Evolutionary conservation across 2,329 filamentous ascomycete species (phyloP).

Genomic region (Ampelomyces quisqualis): DNA sequence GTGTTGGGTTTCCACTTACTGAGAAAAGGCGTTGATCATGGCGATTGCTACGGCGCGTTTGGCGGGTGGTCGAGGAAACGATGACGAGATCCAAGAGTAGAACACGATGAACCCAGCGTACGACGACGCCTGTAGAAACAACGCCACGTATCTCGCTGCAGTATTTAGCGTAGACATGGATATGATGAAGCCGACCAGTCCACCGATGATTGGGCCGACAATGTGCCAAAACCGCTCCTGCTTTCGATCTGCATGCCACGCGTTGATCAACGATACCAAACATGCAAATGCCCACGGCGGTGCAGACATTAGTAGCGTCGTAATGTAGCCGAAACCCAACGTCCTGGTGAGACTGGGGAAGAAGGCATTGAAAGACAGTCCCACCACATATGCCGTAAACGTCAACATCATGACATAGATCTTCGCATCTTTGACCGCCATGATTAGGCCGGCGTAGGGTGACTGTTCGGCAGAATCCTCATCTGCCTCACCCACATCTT

Average conservation of each 20-base stretch:
- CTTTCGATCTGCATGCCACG: conserved; percentile 54
- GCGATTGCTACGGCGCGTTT: conserved; percentile 64
- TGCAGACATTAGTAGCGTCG: conserved; percentile 45
- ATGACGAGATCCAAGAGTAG: conserved; percentile 41
- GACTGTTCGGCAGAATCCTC: conserved; percentile 48
- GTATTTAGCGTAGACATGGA: conserved; percentile 35
- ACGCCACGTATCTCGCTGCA: conserved; percentile 36
- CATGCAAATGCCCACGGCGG: conserved; percentile 55
- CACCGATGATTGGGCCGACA: conserved; percentile 46
- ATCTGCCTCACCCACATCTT: conserved; percentile 55
- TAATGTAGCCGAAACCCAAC: conserved; percentile 42
- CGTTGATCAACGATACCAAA: conserved; percentile 50
- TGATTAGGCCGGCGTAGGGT: conserved; percentile 55
- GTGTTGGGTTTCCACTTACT: conserved; percentile 5
- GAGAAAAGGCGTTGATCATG: conserved; percentile 57
- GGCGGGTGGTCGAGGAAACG: conserved; percentile 57
- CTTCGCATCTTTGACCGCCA: conserved; percentile 62
- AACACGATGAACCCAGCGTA: conserved; percentile 43
- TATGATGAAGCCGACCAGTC: conserved; percentile 49
- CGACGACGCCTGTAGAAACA: conserved; percentile 44
- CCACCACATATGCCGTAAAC: conserved; percentile 62
- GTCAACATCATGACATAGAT: conserved; percentile 66
- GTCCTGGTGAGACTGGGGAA: conserved; percentile 44
- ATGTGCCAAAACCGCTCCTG: conserved; percentile 57
- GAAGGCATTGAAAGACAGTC: conserved; percentile 44